These are phyloP conservation scores for Heteromeles arbutifolia DNA, from an alignment of 306 rosid genomes.

Conservation along the genomic window DNA sequence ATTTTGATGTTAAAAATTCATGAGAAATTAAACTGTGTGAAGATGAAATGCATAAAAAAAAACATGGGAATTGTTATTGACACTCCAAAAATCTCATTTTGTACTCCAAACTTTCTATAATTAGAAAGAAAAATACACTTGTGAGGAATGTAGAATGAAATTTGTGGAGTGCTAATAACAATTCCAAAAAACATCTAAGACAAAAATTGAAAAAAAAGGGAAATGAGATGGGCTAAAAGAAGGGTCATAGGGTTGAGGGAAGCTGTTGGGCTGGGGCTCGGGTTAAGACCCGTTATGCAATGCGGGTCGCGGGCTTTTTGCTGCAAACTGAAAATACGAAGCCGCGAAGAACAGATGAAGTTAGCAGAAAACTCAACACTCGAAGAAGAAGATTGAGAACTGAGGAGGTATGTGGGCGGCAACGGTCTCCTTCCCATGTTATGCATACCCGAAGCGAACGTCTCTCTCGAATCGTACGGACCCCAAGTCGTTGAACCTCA, in stretches of 20 bases:
- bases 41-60: too few relatives aligned
- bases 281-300: not conserved
- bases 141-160: too few relatives aligned
- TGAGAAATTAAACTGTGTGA: too few relatives aligned
- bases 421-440: conserved; percentile 26
- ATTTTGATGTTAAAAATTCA: too few relatives aligned
- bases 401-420: not conserved
- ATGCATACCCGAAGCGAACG: conserved; percentile 1
- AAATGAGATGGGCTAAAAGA: not conserved
- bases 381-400: not conserved
- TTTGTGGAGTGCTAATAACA: too few relatives aligned
- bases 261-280: not conserved
- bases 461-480: not conserved
- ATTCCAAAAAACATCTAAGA: too few relatives aligned
- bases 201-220: not conserved
- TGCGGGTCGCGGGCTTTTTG: not conserved
- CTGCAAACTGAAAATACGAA: not conserved
- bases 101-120: too few relatives aligned
- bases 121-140: too few relatives aligned
- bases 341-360: not conserved
- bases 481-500: conserved; percentile 27
- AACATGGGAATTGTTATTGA: too few relatives aligned
- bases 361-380: not conserved
- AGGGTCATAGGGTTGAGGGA: not conserved
- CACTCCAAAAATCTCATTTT: too few relatives aligned